Percentiles rank a stretch among this genome's conserved stretches.
Evolutionary conservation across 441 rosid species (phyloP).

Genomic region (Euphorbia celastroides): DNA sequence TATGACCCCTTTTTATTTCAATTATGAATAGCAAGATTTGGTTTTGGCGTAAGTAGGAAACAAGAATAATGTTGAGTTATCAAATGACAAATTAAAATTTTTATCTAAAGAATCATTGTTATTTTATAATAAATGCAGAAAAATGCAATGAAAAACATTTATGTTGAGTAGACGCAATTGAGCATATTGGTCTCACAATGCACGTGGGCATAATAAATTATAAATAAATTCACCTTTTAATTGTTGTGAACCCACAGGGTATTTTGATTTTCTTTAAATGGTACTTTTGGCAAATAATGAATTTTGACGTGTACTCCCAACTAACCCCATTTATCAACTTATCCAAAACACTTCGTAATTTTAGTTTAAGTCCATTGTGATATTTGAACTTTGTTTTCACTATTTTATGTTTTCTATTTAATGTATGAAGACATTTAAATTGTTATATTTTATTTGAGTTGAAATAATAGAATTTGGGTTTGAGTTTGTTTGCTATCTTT

Average conservation of each 20-base stretch:
- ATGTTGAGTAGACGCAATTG: neutral
- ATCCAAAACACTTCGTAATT: neutral
- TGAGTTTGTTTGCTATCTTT: no score
- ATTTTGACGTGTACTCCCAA: constrained; percentile 7
- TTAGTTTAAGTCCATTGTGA: no score
- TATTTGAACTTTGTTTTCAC: no score
- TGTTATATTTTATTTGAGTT: no score
- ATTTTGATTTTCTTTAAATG: neutral
- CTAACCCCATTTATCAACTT: neutral
- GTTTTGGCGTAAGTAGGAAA: neutral
- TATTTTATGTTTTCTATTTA: no score
- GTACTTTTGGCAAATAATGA: neutral
- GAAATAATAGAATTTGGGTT: no score
- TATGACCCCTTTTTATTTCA: neutral
- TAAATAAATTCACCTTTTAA: constrained; percentile 7
- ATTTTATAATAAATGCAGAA: neutral
- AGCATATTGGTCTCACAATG: constrained; percentile 4
- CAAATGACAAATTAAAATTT: neutral
- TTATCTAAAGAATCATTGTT: no score
- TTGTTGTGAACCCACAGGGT: neutral
- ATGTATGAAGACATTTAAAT: no score
- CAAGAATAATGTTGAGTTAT: neutral
- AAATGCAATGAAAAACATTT: neutral
- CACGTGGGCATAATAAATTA: constrained; percentile 4
- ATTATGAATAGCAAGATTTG: neutral